Evolutionary conservation across 2,329 filamentous ascomycete species (phyloP).

Genomic region (Fusarium buxicola): DNA sequence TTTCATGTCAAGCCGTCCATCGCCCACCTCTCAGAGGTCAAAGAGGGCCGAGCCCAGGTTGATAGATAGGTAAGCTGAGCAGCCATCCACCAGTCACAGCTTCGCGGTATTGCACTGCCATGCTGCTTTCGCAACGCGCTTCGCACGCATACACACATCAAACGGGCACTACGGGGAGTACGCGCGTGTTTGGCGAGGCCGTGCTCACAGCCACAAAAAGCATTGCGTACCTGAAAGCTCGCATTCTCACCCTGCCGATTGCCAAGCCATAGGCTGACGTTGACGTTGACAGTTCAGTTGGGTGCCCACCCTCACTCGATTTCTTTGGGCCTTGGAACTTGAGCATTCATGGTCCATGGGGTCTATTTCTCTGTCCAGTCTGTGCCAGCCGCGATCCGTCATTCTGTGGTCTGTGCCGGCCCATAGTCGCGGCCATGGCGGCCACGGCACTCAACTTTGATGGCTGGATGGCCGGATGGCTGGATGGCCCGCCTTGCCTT

Average conservation of each 20-base stretch:
- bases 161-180: constrained; percentile 11
- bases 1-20: constrained; percentile 23
- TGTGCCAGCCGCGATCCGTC: constrained; percentile 3
- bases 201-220: constrained; percentile 40
- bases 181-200: constrained; percentile 37
- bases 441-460: constrained; percentile 7
- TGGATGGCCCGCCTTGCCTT: constrained; percentile 17
- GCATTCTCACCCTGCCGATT: constrained; percentile 22
- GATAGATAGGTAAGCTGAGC: constrained; percentile 15
- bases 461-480: constrained; percentile 21
- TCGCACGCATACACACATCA: constrained; percentile 8
- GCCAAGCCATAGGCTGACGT: constrained; percentile 45
- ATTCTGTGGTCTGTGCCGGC: constrained; percentile 20
- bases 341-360: constrained; percentile 9
- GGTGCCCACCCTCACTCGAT: constrained; percentile 17
- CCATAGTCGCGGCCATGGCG: constrained; percentile 8
- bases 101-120: constrained; percentile 35
- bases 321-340: constrained; percentile 18
- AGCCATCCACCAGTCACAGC: constrained; percentile 18
- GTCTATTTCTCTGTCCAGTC: constrained; percentile 4
- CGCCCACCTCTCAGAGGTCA: background rate
- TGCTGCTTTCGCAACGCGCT: constrained; percentile 31
- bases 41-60: too few species aligned
- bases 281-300: constrained; percentile 43
- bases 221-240: constrained; percentile 28